Conservation (phyloP, 164 flowering plant genomes). For the Vitis labrusca region DNA sequence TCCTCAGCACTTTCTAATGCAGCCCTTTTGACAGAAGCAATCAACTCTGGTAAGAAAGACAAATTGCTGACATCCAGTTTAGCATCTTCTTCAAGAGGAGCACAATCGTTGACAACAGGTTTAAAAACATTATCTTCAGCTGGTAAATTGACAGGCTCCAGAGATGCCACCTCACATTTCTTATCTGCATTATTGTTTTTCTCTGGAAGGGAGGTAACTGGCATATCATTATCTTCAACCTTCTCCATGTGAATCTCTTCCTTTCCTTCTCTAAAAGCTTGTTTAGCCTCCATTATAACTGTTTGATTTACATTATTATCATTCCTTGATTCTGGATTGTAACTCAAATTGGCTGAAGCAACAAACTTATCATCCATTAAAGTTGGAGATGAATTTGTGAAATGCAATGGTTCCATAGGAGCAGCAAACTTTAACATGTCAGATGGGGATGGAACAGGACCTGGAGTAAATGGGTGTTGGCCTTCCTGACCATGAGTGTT, state of each 20-base stretch:
- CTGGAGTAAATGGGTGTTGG: conserved; percentile 24
- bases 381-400: conserved; percentile 23
- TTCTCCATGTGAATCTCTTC: conserved; percentile 14
- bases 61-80: conserved; percentile 33
- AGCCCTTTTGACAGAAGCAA: conserved; percentile 67
- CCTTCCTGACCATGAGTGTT: conserved; percentile 30
- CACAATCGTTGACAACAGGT: conserved; percentile 21
- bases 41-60: conserved; percentile 68
- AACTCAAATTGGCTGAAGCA: conserved; percentile 16
- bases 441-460: conserved; percentile 22
- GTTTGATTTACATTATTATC: conserved; percentile 16
- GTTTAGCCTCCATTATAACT: conserved; percentile 23
- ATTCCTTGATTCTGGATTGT: conserved; percentile 16
- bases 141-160: conserved; percentile 15
- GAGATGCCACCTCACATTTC: conserved; percentile 12
- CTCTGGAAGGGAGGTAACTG: conserved; percentile 12
- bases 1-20: conserved; percentile 57
- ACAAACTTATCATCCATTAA: conserved; percentile 24
- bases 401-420: conserved; percentile 21
- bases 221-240: conserved; percentile 20
- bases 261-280: conserved; percentile 18
- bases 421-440: conserved; percentile 26
- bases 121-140: conserved; percentile 25
- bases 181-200: conserved; percentile 14
- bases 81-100: conserved; percentile 31